These are phyloP conservation scores for Ilyonectria mors-panacis DNA, from an alignment of 2,329 filamentous ascomycete genomes.

Conservation along the genomic window DNA sequence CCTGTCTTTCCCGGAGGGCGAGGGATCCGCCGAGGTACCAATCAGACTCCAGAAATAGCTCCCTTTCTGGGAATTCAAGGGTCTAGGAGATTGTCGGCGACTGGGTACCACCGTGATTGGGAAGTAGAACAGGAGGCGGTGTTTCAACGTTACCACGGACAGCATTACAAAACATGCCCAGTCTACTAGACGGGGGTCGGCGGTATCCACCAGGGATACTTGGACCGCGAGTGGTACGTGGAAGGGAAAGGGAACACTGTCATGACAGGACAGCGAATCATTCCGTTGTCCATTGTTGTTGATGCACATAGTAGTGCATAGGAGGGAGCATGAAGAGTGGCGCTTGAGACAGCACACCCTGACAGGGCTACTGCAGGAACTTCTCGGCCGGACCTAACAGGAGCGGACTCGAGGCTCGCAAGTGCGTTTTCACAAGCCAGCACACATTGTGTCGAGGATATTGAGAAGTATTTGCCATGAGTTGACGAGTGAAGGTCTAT, in stretches of 20 bases:
- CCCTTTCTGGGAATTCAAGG: conserved; percentile 2
- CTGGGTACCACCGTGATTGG: conserved; percentile 23
- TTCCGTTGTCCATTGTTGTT: conserved; percentile 5
- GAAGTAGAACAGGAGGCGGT: conserved; percentile 20
- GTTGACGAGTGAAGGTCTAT: neutral
- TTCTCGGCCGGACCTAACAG: conserved; percentile 14
- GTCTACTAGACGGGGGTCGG: conserved; percentile 9
- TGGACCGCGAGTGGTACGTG: conserved; percentile 14
- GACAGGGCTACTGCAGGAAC: conserved; percentile 43
- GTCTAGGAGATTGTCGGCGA: conserved; percentile 18
- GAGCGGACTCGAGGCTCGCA: conserved; percentile 5
- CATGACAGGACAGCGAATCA: conserved; percentile 21
- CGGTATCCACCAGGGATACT: conserved; percentile 16
- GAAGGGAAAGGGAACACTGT: neutral
- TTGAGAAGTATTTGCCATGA: neutral
- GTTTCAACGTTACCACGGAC: conserved; percentile 27
- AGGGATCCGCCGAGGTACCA: conserved; percentile 8
- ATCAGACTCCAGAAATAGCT: conserved; percentile 18
- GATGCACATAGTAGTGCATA: neutral
- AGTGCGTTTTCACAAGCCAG: conserved; percentile 5
- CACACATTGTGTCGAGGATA: neutral
- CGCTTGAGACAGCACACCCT: conserved; percentile 20
- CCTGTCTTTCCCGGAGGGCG: conserved; percentile 15
- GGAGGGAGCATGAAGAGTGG: conserved; percentile 8
- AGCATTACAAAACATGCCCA: conserved; percentile 23